These are phyloP conservation scores for Lecanosticta acicola DNA, from an alignment of 2,329 filamentous ascomycete species.

Conservation along the genomic window DNA sequence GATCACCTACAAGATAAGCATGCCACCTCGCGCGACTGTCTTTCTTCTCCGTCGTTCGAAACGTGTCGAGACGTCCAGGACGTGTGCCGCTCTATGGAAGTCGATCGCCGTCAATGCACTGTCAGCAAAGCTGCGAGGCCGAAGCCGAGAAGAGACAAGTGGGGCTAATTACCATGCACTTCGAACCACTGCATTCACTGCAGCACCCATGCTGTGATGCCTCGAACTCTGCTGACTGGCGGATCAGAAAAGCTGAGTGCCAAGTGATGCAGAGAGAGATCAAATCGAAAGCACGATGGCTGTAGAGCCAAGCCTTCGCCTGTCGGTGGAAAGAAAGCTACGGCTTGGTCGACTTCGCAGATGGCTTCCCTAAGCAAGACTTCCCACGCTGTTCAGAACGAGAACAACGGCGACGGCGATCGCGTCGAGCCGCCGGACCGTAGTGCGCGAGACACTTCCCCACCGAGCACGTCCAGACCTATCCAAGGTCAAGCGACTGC, in stretches of 20 bases:
- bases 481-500: background rate
- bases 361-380: background rate
- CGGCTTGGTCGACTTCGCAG: background rate
- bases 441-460: background rate
- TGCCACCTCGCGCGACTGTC: no score
- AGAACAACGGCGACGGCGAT: background rate
- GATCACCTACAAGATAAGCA: no score
- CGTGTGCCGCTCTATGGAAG: no score
- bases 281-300: background rate
- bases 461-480: background rate
- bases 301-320: background rate
- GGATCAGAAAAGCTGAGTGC: background rate
- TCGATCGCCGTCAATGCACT: background rate
- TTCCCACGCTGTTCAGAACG: background rate
- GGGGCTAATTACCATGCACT: background rate
- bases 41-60: no score
- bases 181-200: background rate
- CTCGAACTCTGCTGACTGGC: background rate
- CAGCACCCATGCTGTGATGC: background rate
- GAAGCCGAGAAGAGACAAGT: background rate
- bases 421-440: background rate
- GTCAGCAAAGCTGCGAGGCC: background rate
- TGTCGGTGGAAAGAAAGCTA: background rate
- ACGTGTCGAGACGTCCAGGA: no score
- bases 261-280: background rate